These are phyloP conservation scores for Aspergillus fumigatus DNA, from an alignment of 2,329 filamentous ascomycete species.

Conservation along the genomic window DNA sequence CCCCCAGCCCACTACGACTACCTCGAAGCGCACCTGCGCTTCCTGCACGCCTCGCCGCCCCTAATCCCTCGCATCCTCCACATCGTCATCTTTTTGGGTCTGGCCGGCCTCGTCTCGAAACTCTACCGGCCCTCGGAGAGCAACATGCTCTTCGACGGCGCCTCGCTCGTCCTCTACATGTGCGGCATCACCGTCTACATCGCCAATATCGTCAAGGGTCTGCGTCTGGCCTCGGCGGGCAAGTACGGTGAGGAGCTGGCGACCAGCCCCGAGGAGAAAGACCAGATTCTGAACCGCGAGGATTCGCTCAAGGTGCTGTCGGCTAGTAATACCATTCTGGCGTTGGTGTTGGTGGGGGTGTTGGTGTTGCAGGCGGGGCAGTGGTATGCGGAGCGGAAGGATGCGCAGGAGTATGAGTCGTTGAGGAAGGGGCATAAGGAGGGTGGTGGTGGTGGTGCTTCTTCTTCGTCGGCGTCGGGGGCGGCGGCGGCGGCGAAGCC, in stretches of 20 bases:
- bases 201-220: conserved; percentile 92
- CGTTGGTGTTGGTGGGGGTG: conserved; percentile 85
- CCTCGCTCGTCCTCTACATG: conserved; percentile 67
- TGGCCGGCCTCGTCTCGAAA: conserved; percentile 87
- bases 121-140: conserved; percentile 90
- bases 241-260: conserved; percentile 54
- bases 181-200: conserved; percentile 91
- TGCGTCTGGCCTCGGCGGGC: conserved; percentile 74
- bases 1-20: conserved; percentile 67
- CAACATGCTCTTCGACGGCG: conserved; percentile 90
- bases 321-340: conserved; percentile 93
- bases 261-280: conserved; percentile 46
- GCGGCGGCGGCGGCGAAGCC: not conserved
- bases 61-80: conserved; percentile 90
- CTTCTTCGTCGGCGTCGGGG: not conserved
- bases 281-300: conserved; percentile 72
- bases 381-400: conserved; percentile 97
- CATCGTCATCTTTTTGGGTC: conserved; percentile 84
- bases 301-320: conserved; percentile 87
- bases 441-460: not conserved
- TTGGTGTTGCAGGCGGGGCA: conserved; percentile 91
- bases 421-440: conserved; percentile 44
- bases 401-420: conserved; percentile 70
- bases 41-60: conserved; percentile 85
- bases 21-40: conserved; percentile 83